These are phyloP conservation scores for Prunus campanulata DNA, from an alignment of 306 rosid species.

Conservation along the genomic window DNA sequence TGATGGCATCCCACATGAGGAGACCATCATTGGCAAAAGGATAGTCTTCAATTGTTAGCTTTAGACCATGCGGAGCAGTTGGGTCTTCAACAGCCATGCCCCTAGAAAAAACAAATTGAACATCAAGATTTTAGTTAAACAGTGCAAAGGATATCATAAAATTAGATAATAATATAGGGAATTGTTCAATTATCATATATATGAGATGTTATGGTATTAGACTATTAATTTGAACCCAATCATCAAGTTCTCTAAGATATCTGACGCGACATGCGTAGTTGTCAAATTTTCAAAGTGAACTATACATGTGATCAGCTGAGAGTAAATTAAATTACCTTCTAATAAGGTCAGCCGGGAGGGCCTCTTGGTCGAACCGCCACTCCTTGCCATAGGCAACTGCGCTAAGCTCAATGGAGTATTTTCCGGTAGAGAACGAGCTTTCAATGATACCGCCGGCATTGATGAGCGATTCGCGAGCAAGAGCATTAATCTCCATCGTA, in stretches of 20 bases:
- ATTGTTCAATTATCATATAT: background rate
- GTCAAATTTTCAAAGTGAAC: background rate
- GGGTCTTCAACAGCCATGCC: slow-evolving; percentile 78
- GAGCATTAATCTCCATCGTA: slow-evolving; percentile 89
- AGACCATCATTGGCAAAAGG: slow-evolving; percentile 80
- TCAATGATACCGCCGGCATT: slow-evolving; percentile 66
- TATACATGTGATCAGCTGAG: background rate
- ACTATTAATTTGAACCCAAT: no score
- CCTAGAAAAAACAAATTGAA: slow-evolving; percentile 18
- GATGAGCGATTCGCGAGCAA: slow-evolving; percentile 64
- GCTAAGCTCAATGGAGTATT: slow-evolving; percentile 50
- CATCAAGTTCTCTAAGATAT: no score
- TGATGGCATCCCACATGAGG: slow-evolving; percentile 59
- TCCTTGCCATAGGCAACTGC: slow-evolving; percentile 58
- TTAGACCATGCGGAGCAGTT: slow-evolving; percentile 62
- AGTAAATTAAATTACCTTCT: slow-evolving; percentile 36
- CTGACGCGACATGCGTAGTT: background rate
- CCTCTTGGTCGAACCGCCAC: slow-evolving; percentile 68
- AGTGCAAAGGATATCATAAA: background rate
- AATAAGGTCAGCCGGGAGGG: slow-evolving; percentile 73
- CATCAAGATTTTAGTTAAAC: background rate
- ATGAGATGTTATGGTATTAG: background rate
- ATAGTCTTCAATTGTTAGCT: slow-evolving; percentile 59
- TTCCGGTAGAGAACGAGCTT: slow-evolving; percentile 42
- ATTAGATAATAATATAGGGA: background rate